Evolutionary conservation across 1,284 basidiomycete genomes (phyloP).

Genomic region (Thecaphora thlaspeos): DNA sequence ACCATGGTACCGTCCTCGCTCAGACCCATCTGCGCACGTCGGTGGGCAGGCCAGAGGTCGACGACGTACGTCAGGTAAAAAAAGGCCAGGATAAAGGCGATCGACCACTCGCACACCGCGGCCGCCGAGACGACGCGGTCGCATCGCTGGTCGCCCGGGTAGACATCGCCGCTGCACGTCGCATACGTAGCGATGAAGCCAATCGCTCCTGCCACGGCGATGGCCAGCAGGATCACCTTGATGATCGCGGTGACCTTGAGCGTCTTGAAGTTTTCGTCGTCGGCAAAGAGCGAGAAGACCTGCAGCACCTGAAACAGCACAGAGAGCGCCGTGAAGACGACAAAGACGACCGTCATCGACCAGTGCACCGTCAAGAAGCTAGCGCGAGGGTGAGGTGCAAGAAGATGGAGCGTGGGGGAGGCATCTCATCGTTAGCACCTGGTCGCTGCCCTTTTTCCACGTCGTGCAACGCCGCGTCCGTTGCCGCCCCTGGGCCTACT

Average conservation of each 20-base stretch:
- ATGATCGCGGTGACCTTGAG: constrained; percentile 60
- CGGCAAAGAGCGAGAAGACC: constrained; percentile 58
- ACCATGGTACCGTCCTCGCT: constrained; percentile 40
- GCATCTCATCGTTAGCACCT: too few relatives aligned
- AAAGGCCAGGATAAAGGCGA: constrained; percentile 59
- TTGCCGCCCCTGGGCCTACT: not conserved
- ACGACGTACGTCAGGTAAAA: constrained; percentile 57
- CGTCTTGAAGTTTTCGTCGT: constrained; percentile 59
- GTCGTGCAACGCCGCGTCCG: too few relatives aligned
- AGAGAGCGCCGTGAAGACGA: constrained; percentile 61
- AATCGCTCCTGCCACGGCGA: constrained; percentile 60
- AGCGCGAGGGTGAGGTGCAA: constrained; percentile 20
- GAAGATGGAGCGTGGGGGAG: too few relatives aligned
- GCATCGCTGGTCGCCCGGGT: constrained; percentile 53
- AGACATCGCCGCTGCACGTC: constrained; percentile 37
- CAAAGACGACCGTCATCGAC: constrained; percentile 61
- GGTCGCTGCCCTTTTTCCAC: too few relatives aligned
- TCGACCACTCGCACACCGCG: constrained; percentile 55
- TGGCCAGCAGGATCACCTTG: constrained; percentile 60
- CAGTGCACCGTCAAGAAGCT: constrained; percentile 61
- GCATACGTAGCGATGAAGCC: constrained; percentile 60
- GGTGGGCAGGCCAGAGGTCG: constrained; percentile 53
- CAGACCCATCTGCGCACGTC: constrained; percentile 29
- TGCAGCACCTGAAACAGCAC: constrained; percentile 62
- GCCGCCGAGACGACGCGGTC: constrained; percentile 60